Base-by-base conservation (phyloP, 495 filamentous ascomycete genomes). In the Pseudoneurospora amorphoporcata region DNA sequence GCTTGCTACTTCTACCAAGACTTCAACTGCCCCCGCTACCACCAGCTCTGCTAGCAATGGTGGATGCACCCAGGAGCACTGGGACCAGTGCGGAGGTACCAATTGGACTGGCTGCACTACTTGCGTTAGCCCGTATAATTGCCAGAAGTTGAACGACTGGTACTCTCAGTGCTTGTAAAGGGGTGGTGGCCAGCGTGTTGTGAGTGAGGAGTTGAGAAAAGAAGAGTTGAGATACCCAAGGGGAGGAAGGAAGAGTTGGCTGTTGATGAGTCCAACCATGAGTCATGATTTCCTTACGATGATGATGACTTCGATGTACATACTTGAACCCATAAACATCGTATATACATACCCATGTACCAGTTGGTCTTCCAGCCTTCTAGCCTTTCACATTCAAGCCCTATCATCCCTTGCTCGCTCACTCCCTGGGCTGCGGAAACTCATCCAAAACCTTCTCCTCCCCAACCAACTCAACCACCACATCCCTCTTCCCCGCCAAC, bases 11-110 rank as follows among this genome's bases (percentile, higher is more conserved):
- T 32, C 68, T 42, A 72, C 65, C 16, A 71, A 29, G n/a, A 41
- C 68, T 37, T 69, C 72, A 39, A 47, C 78, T 75, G 74, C 75
- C 32, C 71, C 73, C 72, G 72, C 69, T n/a, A 77, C 74, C 38
- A 45, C 73, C 38, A 68, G 77, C 69, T 73, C 73, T 75, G 87
- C 71, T 77, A 84, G 76, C 23, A 61, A 61, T 16, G 79, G 72
- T 68, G 76, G 77, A 61, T 78, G 78, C 72, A 73, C 71, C 8
- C 61, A 72, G 4, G 68, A 71, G 7, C 72, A 61, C 10, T 86
- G 78, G 71, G 79, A 70, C 5, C 84, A 87, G 80, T 87, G 85
- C 68, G 85, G 81, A 29, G 85, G 85, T 1, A 74, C 70, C n/a
- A 82, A 81, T 1, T 88, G 70, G 43, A 80, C 73, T 16, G 85